Evolutionary conservation across 1,284 basidiomycete genomes (phyloP).

Genomic region (Apiotrichum veenhuisii): DNA sequence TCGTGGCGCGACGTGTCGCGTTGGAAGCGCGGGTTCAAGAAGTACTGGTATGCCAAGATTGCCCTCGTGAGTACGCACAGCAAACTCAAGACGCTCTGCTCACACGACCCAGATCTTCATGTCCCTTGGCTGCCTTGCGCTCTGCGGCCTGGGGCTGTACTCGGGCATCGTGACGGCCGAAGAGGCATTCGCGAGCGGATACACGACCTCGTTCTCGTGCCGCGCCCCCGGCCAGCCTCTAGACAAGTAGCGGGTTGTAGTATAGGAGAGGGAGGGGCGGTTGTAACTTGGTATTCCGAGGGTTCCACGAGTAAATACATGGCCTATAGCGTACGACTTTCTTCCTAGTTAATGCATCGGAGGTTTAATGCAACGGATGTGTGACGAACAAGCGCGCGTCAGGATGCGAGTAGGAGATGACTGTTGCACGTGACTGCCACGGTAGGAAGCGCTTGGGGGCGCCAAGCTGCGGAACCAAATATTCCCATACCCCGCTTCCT

Average conservation of each 20-base stretch:
- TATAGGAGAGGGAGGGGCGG: neutral
- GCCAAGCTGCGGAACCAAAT: neutral
- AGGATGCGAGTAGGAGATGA: too few species aligned
- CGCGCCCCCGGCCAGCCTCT: constrained; percentile 18
- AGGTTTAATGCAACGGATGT: too few species aligned
- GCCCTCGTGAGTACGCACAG: constrained; percentile 3
- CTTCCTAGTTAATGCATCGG: too few species aligned
- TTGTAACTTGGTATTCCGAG: too few species aligned
- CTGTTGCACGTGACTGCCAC: too few species aligned
- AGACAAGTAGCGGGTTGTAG: neutral
- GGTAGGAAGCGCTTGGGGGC: neutral
- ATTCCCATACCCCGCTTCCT: neutral
- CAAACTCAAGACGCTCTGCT: too few species aligned
- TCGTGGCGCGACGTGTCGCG: constrained; percentile 13
- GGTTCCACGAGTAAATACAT: too few species aligned
- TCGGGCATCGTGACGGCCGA: constrained; percentile 10
- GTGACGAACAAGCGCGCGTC: too few species aligned
- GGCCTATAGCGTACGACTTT: too few species aligned
- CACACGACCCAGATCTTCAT: constrained; percentile 5
- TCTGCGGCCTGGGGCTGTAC: constrained; percentile 16
- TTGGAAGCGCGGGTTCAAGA: constrained; percentile 19
- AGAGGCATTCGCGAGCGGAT: constrained; percentile 5
- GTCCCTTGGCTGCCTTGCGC: constrained; percentile 8
- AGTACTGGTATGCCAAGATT: constrained; percentile 20
- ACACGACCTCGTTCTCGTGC: constrained; percentile 16